A percentile compares a stretch with the other conserved stretches of the same genome.
Conservation (phyloP, 139 green algal genomes). For the Chlorella sp. region DNA sequence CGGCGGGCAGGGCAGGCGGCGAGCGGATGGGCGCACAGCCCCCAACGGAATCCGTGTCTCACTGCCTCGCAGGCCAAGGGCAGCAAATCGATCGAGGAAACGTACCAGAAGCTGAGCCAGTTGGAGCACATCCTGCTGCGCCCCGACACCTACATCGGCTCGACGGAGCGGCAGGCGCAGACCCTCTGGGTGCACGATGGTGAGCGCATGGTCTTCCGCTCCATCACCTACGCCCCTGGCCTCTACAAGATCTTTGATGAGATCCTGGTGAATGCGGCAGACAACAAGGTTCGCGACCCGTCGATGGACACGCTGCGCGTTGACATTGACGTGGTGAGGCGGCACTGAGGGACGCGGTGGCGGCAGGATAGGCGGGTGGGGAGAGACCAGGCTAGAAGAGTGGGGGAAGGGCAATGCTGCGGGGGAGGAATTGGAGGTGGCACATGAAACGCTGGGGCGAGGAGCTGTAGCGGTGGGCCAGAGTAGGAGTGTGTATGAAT, state of each 20-base stretch:
- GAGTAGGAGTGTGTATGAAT: too few species aligned
- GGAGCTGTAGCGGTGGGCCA: too few species aligned
- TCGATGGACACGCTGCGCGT: slow-evolving; percentile 92
- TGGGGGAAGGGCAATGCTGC: too few species aligned
- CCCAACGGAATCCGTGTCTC: too few species aligned
- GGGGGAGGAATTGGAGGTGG: too few species aligned
- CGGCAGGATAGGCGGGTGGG: too few species aligned
- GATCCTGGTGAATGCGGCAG: slow-evolving; percentile 98
- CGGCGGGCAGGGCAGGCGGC: too few species aligned
- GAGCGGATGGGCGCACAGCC: too few species aligned
- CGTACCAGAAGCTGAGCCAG: slow-evolving; percentile 96
- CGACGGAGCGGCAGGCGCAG: slow-evolving; percentile 86
- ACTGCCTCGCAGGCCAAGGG: too few species aligned
- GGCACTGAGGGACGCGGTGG: too few species aligned
- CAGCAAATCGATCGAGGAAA: slow-evolving; percentile 87
- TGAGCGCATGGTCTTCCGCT: slow-evolving; percentile 58
- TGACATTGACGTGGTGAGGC: slow-evolving; percentile 79
- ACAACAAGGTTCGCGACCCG: slow-evolving; percentile 97
- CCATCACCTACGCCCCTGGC: slow-evolving; percentile 85
- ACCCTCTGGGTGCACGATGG: slow-evolving; percentile 94
- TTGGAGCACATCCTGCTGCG: slow-evolving; percentile 98
- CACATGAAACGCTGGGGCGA: too few species aligned
- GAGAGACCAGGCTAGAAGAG: too few species aligned
- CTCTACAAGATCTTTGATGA: slow-evolving; percentile 99
- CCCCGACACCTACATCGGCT: slow-evolving; percentile 98